Percentiles rank a stretch among this genome's conserved stretches.
Conservation (phyloP, 805 yeast genomes). For the Teunomyces lycoperdinae region DNA sequence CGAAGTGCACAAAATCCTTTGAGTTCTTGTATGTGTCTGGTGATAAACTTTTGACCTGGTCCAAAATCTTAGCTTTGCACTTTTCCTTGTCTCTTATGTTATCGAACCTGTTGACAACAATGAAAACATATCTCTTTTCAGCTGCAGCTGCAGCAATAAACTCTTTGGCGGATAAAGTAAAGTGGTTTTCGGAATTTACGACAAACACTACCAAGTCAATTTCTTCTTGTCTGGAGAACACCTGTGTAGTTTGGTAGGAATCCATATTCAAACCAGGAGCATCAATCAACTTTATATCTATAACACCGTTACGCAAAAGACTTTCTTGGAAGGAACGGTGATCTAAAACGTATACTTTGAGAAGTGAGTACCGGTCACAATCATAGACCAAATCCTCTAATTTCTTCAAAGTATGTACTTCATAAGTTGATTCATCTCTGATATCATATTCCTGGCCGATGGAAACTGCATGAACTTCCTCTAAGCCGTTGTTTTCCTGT, state of each 20-base stretch:
- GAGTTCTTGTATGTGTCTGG: slow-evolving; percentile 91
- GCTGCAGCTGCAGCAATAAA: slow-evolving; percentile 86
- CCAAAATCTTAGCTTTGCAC: slow-evolving; percentile 73
- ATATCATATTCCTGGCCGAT: slow-evolving; percentile 50
- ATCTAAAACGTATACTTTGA: slow-evolving; percentile 83
- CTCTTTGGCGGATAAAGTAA: slow-evolving; percentile 91
- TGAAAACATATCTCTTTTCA: slow-evolving; percentile 88
- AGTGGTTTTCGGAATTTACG: slow-evolving; percentile 93
- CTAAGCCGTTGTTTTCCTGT: slow-evolving; percentile 62
- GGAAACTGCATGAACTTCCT: slow-evolving; percentile 91
- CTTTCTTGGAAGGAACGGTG: slow-evolving; percentile 64
- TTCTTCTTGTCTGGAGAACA: slow-evolving; percentile 94
- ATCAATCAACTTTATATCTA: slow-evolving; percentile 89
- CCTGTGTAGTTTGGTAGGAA: slow-evolving; percentile 89
- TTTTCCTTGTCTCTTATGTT: slow-evolving; percentile 75
- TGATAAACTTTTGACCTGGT: slow-evolving; percentile 79
- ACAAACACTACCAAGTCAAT: slow-evolving; percentile 95
- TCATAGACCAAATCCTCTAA: slow-evolving; percentile 70
- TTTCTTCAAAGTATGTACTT: slow-evolving; percentile 48
- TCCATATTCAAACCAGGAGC: slow-evolving; percentile 97
- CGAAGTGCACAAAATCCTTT: slow-evolving; percentile 89
- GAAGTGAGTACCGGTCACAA: slow-evolving; percentile 65
- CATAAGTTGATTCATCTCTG: slow-evolving; percentile 64
- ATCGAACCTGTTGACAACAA: slow-evolving; percentile 92
- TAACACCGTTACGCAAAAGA: slow-evolving; percentile 81